These are phyloP conservation scores for Pestalotiopsis sp. DNA, from an alignment of 2,329 filamentous ascomycete species.

Conservation along the genomic window DNA sequence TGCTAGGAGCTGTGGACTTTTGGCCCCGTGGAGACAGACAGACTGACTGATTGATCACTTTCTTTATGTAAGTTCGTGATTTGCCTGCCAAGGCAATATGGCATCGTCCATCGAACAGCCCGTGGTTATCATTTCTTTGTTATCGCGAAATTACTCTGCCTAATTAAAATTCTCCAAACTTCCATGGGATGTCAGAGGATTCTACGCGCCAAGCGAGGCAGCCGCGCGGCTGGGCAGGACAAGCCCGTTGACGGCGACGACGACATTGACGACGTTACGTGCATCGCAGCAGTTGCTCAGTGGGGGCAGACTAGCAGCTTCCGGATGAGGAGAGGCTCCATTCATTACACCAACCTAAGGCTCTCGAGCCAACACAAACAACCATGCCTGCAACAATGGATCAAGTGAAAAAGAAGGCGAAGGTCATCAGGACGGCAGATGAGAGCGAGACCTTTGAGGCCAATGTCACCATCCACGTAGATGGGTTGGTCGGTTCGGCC, in stretches of 20 bases:
- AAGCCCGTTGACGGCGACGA: not conserved
- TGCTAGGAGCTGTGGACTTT: not conserved
- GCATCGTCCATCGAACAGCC: not conserved
- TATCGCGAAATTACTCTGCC: not conserved
- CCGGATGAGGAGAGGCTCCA: not conserved
- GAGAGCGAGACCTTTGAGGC: constrained; percentile 88
- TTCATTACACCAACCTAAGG: not conserved
- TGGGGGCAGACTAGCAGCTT: not conserved
- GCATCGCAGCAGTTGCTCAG: not conserved
- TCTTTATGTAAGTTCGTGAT: constrained; percentile 1
- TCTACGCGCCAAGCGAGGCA: not conserved
- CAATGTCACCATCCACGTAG: constrained; percentile 81
- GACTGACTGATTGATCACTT: not conserved
- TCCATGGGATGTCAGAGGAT: not conserved
- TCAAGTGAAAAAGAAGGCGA: constrained; percentile 57
- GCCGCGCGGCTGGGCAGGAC: not conserved
- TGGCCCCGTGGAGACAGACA: not conserved
- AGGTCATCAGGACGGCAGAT: constrained; percentile 67
- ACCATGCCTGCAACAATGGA: constrained; percentile 50
- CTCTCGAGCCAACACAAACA: constrained; percentile 18
- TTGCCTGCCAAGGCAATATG: not conserved
- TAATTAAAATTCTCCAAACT: constrained; percentile 1
- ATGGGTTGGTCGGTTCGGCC: constrained; percentile 81
- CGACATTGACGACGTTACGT: not conserved
- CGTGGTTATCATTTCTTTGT: not conserved